Base-by-base conservation (phyloP, 2,329 filamentous ascomycete species). In the Emmonsia crescens region DNA sequence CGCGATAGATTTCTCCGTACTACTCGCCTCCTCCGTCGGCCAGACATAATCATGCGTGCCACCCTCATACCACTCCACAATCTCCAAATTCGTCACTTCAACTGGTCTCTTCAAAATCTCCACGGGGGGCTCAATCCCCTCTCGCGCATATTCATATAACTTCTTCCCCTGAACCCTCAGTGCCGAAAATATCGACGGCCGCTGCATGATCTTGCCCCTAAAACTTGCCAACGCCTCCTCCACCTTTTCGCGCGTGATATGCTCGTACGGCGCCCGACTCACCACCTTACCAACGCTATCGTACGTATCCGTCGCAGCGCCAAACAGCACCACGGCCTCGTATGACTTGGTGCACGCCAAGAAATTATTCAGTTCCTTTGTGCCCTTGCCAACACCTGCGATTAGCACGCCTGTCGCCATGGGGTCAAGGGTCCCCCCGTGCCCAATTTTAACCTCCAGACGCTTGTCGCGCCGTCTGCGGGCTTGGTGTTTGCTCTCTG, bases 401-500 rank as follows among this genome's bases (percentile, higher is more conserved):
- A 97, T 91, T 57, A 99, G 82, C 29, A 99, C 89, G 54, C 94
- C 94, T 0, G 92, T 96, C 9, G 94, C 94, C 69, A 96, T 82
- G 31, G 94, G 94, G 71, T 99, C 94, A 21, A 99, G 83, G 1
- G 94, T 99, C 51, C 94, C 94, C 64, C 94, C 94, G 77, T 99
- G 94, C 40, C 94, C 94, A 70, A 97, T 89, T 79, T 97, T 99
- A 68, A 97, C 87, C 64, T 89, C 84, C 5, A 87, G 73, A 1
- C 82, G 79, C 67, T 82, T 82, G 73, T 84, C 83, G 65, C 81
- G 80, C 64, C 85, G 82, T 63, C 86, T 83, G 67, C 82, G 80
- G 67, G 82, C 81, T 71, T 88, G 84, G 62, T 79, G 78, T 62
- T 82, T 79, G 62, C 77, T 77, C 72, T 89, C 86, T 66, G 78